Percentiles rank a stretch among this genome's conserved stretches.
Evolutionary conservation across 148 eudicot species (phyloP).

Genomic region (Linanthus parryae): DNA sequence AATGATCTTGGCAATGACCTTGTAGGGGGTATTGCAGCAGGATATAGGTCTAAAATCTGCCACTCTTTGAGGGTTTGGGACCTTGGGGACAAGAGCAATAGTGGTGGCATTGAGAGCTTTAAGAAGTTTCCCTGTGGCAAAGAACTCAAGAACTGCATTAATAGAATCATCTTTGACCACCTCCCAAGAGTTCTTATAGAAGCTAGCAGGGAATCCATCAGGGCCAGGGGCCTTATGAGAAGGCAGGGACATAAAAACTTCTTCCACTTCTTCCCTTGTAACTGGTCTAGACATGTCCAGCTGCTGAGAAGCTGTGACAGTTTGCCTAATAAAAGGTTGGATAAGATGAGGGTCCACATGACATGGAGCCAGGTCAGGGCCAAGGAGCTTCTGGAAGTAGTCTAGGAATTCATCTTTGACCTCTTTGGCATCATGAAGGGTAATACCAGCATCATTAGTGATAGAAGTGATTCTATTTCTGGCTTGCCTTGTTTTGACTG

Average conservation of each 20-base stretch:
- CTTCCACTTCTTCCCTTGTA: background rate
- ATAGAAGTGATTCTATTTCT: background rate
- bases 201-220: background rate
- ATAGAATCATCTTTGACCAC: background rate
- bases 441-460: background rate
- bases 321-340: too few relatives aligned
- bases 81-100: too few relatives aligned
- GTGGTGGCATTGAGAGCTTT: background rate
- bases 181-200: background rate
- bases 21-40: background rate
- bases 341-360: background rate
- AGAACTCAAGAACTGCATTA: background rate
- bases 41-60: background rate
- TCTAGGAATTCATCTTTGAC: background rate
- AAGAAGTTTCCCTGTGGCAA: background rate
- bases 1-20: background rate
- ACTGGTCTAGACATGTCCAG: too few relatives aligned
- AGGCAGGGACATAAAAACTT: too few relatives aligned
- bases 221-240: background rate
- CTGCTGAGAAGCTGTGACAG: too few relatives aligned
- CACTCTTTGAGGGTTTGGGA: background rate
- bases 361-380: background rate
- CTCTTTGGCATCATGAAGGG: background rate
- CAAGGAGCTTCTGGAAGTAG: background rate
- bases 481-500: background rate